Evolutionary conservation across 345 rosid species (phyloP), one percentile per base, ranked within the genome.

Genomic region (Eucalyptus caleyi): DNA sequence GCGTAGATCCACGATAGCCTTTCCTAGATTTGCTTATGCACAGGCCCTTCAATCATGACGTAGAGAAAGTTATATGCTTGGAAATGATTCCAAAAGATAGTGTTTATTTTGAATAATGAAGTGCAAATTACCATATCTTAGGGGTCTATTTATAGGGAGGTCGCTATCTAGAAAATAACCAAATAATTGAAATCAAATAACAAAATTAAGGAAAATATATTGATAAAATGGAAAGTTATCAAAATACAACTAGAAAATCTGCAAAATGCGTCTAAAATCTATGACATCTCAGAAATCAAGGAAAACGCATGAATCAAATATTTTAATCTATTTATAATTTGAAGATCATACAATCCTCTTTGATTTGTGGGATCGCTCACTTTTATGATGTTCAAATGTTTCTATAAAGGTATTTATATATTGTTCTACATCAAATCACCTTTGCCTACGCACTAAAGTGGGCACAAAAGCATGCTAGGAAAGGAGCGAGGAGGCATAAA

Each of bases 331-430:
- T 21, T 53, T 53, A 4, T 21, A 53, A 21, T 53, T 2, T 53
- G 5, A 53, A 53, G 2, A 21, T 53, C 26, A 53, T 1, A 1
- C 5, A 21, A 21, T 53, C 5, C 0, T 53, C 0, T 21, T 53
- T 19, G 10, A 53, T 53, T 53, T 53, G 11, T 53, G 56, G 5
- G 0, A 53, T 0, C 10, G 0, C 24, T 0, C 1, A 1, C 1
- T 19, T 0, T 53, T 53, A 19, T 53, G 4, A 53, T 0, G 24
- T 0, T 53, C 10, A 0, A 53, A 7, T 53, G 0, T 53, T 53
- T 53, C 10, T 0, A 53, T 53, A 53, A 53, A 53, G 0, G 0
- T 0, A 53, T 19, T 8, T 53, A 0, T 2, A 19, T 53, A 0
- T 53, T 53, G 1, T 53, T 53, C 5, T 21, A 19, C 2, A 21